Evolutionary conservation across 139 green algal species (phyloP).

Genomic region (Pycnococcus provasolii): DNA sequence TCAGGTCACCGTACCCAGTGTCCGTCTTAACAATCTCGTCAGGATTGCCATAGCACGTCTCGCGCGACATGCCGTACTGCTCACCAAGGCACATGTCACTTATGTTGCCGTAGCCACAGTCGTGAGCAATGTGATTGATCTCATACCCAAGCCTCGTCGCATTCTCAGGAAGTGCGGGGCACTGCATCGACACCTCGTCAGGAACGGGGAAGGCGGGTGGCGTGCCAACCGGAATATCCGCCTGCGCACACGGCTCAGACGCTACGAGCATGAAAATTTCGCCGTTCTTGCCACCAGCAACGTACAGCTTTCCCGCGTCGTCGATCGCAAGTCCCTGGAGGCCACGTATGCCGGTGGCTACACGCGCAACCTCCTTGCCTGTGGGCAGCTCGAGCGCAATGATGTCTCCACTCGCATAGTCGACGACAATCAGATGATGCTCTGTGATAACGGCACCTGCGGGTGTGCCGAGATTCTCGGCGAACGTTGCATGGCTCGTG

Average conservation of each 20-base stretch:
- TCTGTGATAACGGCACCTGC: background rate
- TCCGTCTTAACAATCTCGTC: background rate
- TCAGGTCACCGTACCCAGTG: no score
- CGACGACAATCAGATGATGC: background rate
- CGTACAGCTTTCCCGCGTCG: no score
- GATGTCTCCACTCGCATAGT: constrained; percentile 2
- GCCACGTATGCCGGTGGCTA: background rate
- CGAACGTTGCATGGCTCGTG: background rate
- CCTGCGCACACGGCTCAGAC: no score
- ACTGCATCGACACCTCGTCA: no score
- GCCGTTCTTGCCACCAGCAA: no score
- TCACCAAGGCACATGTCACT: constrained; percentile 12
- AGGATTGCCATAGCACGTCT: constrained; percentile 4
- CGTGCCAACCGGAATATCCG: no score
- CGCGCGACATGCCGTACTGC: constrained; percentile 5
- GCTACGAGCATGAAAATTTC: no score
- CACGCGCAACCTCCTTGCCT: background rate
- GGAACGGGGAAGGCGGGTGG: no score
- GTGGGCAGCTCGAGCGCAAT: background rate
- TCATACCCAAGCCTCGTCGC: no score
- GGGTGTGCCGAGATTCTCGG: background rate
- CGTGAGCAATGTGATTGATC: no score
- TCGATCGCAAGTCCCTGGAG: no score
- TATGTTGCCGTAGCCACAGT: background rate
- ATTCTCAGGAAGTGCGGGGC: background rate